Evolutionary conservation across 2,329 filamentous ascomycete species (phyloP).

Genomic region (Tolypocladium cylindrosporum): DNA sequence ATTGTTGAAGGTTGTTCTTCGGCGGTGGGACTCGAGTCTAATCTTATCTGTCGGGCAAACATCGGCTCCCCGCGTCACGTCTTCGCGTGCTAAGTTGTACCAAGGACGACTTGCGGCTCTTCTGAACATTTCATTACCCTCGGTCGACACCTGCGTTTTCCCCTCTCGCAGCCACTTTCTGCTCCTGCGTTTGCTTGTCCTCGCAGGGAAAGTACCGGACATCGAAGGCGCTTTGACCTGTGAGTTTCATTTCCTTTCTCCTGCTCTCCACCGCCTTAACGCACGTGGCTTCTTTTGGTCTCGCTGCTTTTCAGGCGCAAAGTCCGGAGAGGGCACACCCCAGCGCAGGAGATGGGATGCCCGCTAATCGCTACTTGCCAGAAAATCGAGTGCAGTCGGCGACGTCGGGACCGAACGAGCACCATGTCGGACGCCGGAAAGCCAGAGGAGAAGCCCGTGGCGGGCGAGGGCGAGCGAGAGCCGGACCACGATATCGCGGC

Average conservation of each 20-base stretch:
- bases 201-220: neutral
- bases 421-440: constrained; percentile 23
- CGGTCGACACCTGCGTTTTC: neutral
- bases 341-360: neutral
- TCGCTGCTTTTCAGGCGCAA: neutral
- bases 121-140: neutral
- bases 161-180: neutral
- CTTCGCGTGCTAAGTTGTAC: neutral
- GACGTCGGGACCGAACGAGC: constrained; percentile 1
- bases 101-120: neutral
- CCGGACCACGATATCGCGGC: constrained; percentile 18
- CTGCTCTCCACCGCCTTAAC: neutral
- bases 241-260: neutral
- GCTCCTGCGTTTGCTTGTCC: neutral
- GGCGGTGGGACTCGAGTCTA: no score
- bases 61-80: constrained; percentile 6
- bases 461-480: constrained; percentile 17
- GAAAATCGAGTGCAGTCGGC: constrained; percentile 2
- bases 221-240: neutral
- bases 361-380: neutral
- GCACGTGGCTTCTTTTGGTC: neutral
- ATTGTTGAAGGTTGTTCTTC: neutral
- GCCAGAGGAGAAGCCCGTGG: constrained; percentile 18
- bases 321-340: neutral
- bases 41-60: constrained; percentile 5